phyloP scores from a whole-genome alignment of 805 yeast species.

The Debaryomyces tyrocola region DNA sequence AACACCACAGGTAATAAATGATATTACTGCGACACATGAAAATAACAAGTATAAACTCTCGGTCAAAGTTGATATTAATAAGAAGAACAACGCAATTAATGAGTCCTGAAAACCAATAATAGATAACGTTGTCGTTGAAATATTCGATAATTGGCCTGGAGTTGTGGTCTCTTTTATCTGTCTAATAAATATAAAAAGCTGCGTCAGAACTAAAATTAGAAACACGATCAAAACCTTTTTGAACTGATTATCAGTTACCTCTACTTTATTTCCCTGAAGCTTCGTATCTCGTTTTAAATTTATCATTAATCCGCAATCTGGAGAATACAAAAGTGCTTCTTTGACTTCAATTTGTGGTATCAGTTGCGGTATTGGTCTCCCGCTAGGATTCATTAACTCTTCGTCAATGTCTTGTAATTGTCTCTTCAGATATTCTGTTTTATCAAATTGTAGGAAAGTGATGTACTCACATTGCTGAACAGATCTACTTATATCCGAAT shows the following conservation, averaged over 20 bases:
- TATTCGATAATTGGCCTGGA: slow-evolving; percentile 74
- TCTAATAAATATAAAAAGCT: slow-evolving; percentile 56
- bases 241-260: slow-evolving; percentile 38
- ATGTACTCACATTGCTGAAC: slow-evolving; percentile 66
- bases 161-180: slow-evolving; percentile 75
- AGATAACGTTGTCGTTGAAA: slow-evolving; percentile 56
- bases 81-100: slow-evolving; percentile 58
- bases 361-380: slow-evolving; percentile 60
- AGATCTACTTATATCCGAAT: slow-evolving; percentile 30
- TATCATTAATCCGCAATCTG: slow-evolving; percentile 77
- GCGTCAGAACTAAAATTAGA: slow-evolving; percentile 43
- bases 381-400: slow-evolving; percentile 73
- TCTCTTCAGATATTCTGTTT: slow-evolving; percentile 52
- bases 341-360: slow-evolving; percentile 58
- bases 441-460: slow-evolving; percentile 63
- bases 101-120: slow-evolving; percentile 74
- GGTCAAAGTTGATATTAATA: slow-evolving; percentile 56
- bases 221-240: slow-evolving; percentile 47
- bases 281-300: slow-evolving; percentile 14
- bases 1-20: slow-evolving; percentile 67
- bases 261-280: slow-evolving; percentile 58
- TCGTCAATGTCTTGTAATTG: slow-evolving; percentile 66
- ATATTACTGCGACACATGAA: slow-evolving; percentile 66
- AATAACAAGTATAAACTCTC: slow-evolving; percentile 63
- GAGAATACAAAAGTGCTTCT: slow-evolving; percentile 71